A percentile compares a stretch with the other conserved stretches of the same genome.
These are phyloP conservation scores for Cladophialophora yegresii DNA, from an alignment of 2,329 filamentous ascomycete genomes.

Conservation along the genomic window DNA sequence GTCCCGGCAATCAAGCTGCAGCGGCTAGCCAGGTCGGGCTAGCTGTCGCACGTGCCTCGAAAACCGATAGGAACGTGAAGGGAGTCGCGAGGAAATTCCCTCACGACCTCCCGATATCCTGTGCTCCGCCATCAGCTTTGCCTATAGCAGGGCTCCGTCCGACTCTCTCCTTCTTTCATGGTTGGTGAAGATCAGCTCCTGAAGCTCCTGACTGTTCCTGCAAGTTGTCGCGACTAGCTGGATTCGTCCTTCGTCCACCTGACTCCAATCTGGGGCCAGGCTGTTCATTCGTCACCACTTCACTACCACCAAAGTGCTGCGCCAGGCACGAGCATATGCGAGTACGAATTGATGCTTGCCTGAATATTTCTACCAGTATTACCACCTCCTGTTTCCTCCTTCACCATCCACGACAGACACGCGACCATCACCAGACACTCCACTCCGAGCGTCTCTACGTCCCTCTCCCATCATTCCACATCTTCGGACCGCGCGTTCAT, in stretches of 20 bases:
- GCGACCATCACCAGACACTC: constrained; percentile 32
- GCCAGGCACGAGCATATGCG: constrained; percentile 33
- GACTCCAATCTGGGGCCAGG: constrained; percentile 19
- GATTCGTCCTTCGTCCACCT: constrained; percentile 26
- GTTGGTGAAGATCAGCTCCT: constrained; percentile 20
- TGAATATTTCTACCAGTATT: constrained; percentile 16
- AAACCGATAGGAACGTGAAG: background rate
- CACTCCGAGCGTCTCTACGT: constrained; percentile 33
- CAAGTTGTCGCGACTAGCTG: constrained; percentile 19
- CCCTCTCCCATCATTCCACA: constrained; percentile 27
- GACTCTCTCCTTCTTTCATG: constrained; percentile 13
- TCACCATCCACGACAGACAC: constrained; percentile 10
- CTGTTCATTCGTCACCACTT: constrained; percentile 26
- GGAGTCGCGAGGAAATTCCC: constrained; percentile 21
- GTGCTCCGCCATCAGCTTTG: constrained; percentile 8
- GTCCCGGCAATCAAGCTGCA: background rate
- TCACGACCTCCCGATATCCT: constrained; percentile 23
- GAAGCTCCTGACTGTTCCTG: constrained; percentile 26
- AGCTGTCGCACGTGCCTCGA: background rate
- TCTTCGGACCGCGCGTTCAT: constrained; percentile 71
- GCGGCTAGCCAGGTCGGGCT: background rate
- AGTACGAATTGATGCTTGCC: constrained; percentile 27
- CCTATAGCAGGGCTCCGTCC: background rate
- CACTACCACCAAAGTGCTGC: constrained; percentile 20
- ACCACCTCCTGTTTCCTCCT: constrained; percentile 15